Evolutionary conservation across 805 yeast genomes (phyloP), one percentile per base, ranked within the genome.

Genomic region (Millerozyma miso): DNA sequence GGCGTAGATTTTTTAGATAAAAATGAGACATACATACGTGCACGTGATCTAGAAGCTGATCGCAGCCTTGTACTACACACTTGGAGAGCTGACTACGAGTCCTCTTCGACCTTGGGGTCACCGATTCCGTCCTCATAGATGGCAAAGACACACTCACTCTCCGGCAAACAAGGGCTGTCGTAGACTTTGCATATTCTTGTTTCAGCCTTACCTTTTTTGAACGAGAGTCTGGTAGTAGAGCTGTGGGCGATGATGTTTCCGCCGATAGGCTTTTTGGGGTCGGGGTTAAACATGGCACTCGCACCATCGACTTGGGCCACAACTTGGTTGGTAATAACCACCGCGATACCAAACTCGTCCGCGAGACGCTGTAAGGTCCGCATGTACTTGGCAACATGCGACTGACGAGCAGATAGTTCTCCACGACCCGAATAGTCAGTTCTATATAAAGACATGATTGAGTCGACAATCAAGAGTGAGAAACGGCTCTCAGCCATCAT

Each of bases 301-400:
- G 95, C 95, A 1, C 91, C 93, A 58, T 93, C 99, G 15, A 93
- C 99, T 64, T 90, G 97, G 3, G 98, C 97, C 4, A 88, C 97
- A 17, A 93, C 99, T 65, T 93, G 99, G 66, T 93, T 93, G 34
- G 75, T 70, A 37, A 93, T 88, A 4, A 93, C 89, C 7, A 91
- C 96, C 0, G 98, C 99, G 44, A 93, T 88, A 37, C 99, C 99
- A 65, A 87, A 93, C 68, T 91, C 98, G 64, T 93, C 99, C 0
- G 98, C 98, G 42, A 93, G 74, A 54, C 96, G 71, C 63, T 93
- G 98, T 47, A 93, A 75, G 15, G 86, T 83, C 54, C 98, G 77
- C 90, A 93, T 83, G 58, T 85, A 89, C 63, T 83, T 85, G 23
- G 97, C 97, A 43, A 93, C 90, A 57, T 88, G 97, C 70, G 82